Base-by-base conservation (phyloP, 371 early-diverging fungal genomes). In the Coemansia sp. region DNA sequence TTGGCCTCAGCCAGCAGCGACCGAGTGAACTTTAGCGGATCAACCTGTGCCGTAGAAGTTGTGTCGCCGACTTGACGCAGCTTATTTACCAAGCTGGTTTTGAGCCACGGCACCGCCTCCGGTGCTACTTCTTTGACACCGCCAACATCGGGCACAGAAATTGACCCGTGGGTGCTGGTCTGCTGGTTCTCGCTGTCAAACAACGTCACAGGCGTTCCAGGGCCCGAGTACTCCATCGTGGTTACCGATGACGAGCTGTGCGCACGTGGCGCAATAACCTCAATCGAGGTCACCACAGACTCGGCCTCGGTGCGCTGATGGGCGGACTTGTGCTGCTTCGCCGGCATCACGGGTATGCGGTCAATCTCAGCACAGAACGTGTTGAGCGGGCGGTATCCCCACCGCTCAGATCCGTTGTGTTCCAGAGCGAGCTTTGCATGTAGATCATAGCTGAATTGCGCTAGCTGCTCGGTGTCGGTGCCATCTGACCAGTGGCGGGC, bases 401-500 rank as follows among this genome's bases (percentile, higher is more conserved):
- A 90, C 15, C 70, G 61, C 8, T 68, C 65, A 23, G 67, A 73
- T 1, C 90, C 90, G 59, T 84, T 73, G 21, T 85, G 73, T 56
- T 81, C 80, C 8, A 69, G 49, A 0, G 90, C 88, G 15, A 90
- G 82, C 48, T 85, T 79, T 17, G 70, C 78, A 65, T 90, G 91
- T 29, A 90, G 77, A 17, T 83, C 70, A 66, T 85, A 90, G 21
- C 87, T 85, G 65, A 82, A 80, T 40, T 78, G 72, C 3, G 86
- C 80, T 11, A 89, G 66, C 51, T 75, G 72, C 41, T 81, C 83
- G 0, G 82, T 70, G 13, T 83, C 78, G 4, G 78, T 81, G 28
- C 81, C 83, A 39, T 85, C 84, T 28, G 83, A 83, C 85, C 89
- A 90, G 61, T 87, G 84, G 21, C 82, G 75, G 12, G 90, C 87